Evolutionary conservation across 2,329 filamentous ascomycete species (phyloP).

Genomic region (Pseudocercospora fijiensis): DNA sequence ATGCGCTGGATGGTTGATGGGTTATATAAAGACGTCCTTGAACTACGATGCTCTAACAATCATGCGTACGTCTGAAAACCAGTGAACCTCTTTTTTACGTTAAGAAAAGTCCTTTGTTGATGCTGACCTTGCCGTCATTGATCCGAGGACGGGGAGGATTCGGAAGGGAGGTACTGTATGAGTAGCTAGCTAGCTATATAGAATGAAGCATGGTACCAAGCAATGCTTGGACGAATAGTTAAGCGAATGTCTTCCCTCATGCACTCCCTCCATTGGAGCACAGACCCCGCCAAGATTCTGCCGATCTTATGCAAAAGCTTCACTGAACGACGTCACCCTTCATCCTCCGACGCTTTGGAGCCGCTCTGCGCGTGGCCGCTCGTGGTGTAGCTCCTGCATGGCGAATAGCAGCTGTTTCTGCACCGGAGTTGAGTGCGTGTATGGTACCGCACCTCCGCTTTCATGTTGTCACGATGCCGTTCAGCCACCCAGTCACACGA

Average conservation of each 20-base stretch:
- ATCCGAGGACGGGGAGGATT: background rate
- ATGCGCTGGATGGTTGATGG: background rate
- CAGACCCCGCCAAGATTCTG: background rate
- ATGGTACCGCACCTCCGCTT: background rate
- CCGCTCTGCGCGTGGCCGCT: background rate
- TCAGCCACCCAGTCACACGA: constrained; percentile 5
- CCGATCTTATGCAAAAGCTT: background rate
- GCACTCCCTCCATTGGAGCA: background rate
- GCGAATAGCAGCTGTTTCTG: background rate
- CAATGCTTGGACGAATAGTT: background rate
- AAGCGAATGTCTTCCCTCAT: background rate
- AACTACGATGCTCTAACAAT: background rate
- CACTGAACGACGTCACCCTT: background rate
- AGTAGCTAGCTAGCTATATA: too few relatives aligned
- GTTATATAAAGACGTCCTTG: background rate
- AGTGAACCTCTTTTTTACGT: too few relatives aligned
- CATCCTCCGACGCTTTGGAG: background rate
- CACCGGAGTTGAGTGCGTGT: background rate
- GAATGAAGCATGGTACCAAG: background rate
- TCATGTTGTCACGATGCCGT: constrained; percentile 5
- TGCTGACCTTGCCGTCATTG: too few relatives aligned
- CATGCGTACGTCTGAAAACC: too few relatives aligned
- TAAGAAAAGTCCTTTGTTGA: too few relatives aligned
- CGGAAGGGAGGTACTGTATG: background rate
- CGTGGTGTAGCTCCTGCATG: background rate